These are phyloP conservation scores for Purpureocillium takamizusanense DNA, from an alignment of 2,329 filamentous ascomycete genomes.

Conservation along the genomic window DNA sequence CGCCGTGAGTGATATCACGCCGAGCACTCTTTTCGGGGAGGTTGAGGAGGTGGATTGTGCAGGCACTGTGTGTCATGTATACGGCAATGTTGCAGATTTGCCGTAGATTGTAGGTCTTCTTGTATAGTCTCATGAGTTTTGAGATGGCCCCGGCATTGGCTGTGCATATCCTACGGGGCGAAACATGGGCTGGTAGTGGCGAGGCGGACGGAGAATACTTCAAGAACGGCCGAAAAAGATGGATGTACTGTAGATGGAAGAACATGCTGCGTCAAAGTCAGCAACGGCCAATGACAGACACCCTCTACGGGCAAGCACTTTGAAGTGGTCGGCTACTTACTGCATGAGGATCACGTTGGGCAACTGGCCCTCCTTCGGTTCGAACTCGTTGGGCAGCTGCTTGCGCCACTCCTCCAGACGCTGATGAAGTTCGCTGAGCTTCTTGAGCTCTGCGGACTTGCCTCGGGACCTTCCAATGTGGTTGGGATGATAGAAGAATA, in stretches of 20 bases:
- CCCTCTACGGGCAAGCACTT: too few relatives aligned
- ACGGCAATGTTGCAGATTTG: slow-evolving; percentile 96
- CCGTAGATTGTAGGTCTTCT: slow-evolving; percentile 78
- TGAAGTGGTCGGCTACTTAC: slow-evolving; percentile 46
- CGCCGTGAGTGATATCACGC: slow-evolving; percentile 80
- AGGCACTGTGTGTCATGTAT: slow-evolving; percentile 90
- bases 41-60: slow-evolving; percentile 89
- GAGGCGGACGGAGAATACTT: slow-evolving; percentile 79
- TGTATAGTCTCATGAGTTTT: slow-evolving; percentile 90
- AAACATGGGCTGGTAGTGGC: slow-evolving; percentile 78
- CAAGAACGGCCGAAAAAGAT: slow-evolving; percentile 89
- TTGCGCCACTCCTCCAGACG: slow-evolving; percentile 84
- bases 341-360: slow-evolving; percentile 74
- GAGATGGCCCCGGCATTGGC: slow-evolving; percentile 84
- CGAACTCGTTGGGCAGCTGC: slow-evolving; percentile 74
- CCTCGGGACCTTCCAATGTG: slow-evolving; percentile 55
- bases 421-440: slow-evolving; percentile 83
- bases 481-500: slow-evolving; percentile 83
- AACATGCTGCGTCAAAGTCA: slow-evolving; percentile 66
- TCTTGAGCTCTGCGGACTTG: slow-evolving; percentile 81
- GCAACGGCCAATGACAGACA: too few relatives aligned
- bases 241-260: slow-evolving; percentile 89
- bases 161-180: slow-evolving; percentile 82
- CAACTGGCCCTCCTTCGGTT: slow-evolving; percentile 80
- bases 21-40: slow-evolving; percentile 85